phyloP scores from a whole-genome alignment of 2,329 filamentous ascomycete species.

The Myrmaecium sp. region DNA sequence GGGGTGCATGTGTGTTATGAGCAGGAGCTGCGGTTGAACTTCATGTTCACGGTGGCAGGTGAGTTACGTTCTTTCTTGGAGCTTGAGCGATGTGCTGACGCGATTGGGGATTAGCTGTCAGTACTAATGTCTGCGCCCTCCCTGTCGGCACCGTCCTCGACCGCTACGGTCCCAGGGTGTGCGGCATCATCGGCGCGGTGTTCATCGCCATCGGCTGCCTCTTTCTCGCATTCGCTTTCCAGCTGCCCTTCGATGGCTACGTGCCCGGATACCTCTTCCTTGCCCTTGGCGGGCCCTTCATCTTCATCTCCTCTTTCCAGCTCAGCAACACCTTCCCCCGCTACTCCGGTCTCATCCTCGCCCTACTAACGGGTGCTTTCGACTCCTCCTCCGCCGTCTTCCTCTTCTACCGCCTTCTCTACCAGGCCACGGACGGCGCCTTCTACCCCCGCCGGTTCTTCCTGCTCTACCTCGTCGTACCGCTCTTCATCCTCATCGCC shows the following conservation, averaged over 20 bases:
- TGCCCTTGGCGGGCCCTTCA: conserved; percentile 31
- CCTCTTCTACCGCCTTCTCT: conserved; percentile 29
- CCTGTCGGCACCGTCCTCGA: conserved; percentile 77
- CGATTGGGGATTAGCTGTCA: conserved; percentile 57
- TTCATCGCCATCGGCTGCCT: conserved; percentile 54
- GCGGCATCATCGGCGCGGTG: conserved; percentile 52
- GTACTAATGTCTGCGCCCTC: conserved; percentile 72
- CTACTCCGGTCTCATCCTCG: conserved; percentile 31
- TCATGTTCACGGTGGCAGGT: no score
- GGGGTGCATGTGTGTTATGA: conserved; percentile 20
- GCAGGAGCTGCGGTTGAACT: conserved; percentile 21
- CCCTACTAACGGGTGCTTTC: conserved; percentile 33
- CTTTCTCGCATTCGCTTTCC: conserved; percentile 50
- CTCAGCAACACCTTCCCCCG: conserved; percentile 34
- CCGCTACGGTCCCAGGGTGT: conserved; percentile 60
- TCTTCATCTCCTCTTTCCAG: conserved; percentile 35
- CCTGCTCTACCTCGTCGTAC: conserved; percentile 31
- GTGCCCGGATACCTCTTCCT: conserved; percentile 33
- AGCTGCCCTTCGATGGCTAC: conserved; percentile 52
- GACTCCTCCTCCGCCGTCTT: conserved; percentile 33
- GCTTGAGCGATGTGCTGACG: conserved; percentile 10
- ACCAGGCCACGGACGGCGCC: conserved; percentile 22
- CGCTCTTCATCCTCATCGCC: conserved; percentile 24
- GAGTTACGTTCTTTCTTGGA: not conserved
- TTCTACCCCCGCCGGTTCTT: conserved; percentile 33